Percentiles rank a stretch among this genome's conserved stretches.
Conservation (phyloP, 768 basidiomycete genomes). For the Macrolepiota fuliginosa region DNA sequence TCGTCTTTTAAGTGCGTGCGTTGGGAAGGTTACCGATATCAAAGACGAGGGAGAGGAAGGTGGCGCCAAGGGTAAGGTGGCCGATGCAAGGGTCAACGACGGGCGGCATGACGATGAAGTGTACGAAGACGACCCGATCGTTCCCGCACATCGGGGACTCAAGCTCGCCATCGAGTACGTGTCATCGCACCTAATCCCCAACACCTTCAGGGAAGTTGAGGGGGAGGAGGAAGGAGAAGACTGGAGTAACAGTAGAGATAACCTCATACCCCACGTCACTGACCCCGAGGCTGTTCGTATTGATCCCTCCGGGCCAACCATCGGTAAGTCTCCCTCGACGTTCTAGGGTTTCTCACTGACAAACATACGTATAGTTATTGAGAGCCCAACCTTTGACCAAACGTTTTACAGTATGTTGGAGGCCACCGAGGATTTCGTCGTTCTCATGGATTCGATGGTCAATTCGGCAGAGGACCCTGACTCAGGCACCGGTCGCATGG, state of each 20-base stretch:
- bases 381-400: neutral
- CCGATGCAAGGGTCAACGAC: neutral
- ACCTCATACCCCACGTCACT: neutral
- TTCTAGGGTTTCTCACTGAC: neutral
- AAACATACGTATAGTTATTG: neutral
- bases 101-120: neutral
- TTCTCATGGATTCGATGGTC: neutral
- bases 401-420: neutral
- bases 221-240: neutral
- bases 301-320: neutral
- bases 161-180: neutral
- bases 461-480: neutral
- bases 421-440: slow-evolving; percentile 1
- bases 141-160: neutral
- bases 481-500: neutral
- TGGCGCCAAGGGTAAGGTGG: neutral
- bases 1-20: neutral
- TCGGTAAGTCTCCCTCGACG: neutral
- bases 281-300: neutral
- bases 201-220: neutral
- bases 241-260: too few relatives aligned
- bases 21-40: neutral
- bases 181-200: neutral
- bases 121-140: neutral
- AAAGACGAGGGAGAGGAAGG: neutral